Evolutionary conservation across 495 filamentous ascomycete genomes (phyloP), one percentile per base, ranked within the genome.

Genomic region (Chaetomium tenue): DNA sequence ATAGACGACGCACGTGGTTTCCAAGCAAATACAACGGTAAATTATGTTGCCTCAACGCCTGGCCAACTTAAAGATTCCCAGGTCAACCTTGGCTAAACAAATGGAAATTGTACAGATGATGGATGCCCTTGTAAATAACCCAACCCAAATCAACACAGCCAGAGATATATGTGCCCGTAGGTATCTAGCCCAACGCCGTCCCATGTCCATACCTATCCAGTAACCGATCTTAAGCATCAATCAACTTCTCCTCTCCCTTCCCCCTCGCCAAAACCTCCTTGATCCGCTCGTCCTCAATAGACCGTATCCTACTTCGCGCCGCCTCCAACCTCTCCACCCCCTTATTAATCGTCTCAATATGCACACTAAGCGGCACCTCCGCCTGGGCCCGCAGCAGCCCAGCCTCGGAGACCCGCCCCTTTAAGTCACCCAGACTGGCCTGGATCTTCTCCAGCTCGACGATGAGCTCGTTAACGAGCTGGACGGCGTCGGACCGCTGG

Each of bases 381-480:
- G 69, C 46, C 33, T 47, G 64, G 0, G 71, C 71, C 46, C 69
- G 67, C 25, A 86, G 58, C 33, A 88, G 66, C 64, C 84, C 85
- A 9, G 89, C 86, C 26, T 79, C 78, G 0, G 79, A 83, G 11
- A 91, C 84, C 13, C 87, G 74, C 59, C 90, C 87, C 46, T 87
- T 76, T 65, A 92, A 72, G 66, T 89, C 87, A 62, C 86, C 83
- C n/a, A 92, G 73, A 20, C 84, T 84, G 4, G 81, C 81, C 51
- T 83, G 79, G 64, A 92, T 92, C 42, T 83, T 84, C 66, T 87
- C 79, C 46, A 92, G 76, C 66, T 88, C 87, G 22, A 88, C 74
- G 23, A 91, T 71, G 7, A 88, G 84, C 18, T 74, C 79, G 47
- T 66, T 79, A 0, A 92, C 81, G 65, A 88, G 88, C 39, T 75